Evolutionary conservation across 1,284 basidiomycete species (phyloP), one percentile per base, ranked within the genome.

Genomic region (Papiliotrema nemorosa): DNA sequence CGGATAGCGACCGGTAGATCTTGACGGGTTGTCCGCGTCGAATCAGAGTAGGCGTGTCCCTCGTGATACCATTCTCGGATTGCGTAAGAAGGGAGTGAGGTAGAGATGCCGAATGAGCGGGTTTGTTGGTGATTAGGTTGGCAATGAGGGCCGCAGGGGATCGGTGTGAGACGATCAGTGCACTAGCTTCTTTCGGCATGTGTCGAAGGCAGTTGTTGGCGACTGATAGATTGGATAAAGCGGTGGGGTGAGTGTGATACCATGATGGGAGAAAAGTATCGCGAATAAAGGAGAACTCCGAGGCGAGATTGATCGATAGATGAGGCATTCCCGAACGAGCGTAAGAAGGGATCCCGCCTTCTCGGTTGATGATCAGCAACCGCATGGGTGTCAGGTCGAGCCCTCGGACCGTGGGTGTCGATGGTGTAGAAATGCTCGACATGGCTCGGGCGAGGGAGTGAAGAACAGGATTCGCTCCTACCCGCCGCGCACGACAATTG

Each of bases 71-170:
- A 46, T 87, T 82, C 66, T 90, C 87, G 18, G 84, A 84, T 48
- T 73, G 71, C 57, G 89, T 86, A 26, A 98, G 80, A 9, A 97
- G 80, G 2, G 92, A 88, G 62, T 97, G 91, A 29, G 94, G 92
- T 24, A 99, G 80, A 53, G 89, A 92, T 2, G 94, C 96, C 59
- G 89, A 93, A 61, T 97, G 85, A 1, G 92, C 92, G 1, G 96
- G 96, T 70, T 94, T 96, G 76, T 98, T 98, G 43, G 96, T 99
- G 69, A 99, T 94, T 38, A 99, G 81, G 73, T 98, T 97, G 39
- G 84, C 94, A 62, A 99, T 97, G 54, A 99, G 83, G 2, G 89
- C 90, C 52, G 88, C 90, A 0, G 93, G 90, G 1, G 92, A 96
- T 31, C 93, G 89, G 76, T 99, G 96, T 13, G 91, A 96, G 45